These are phyloP conservation scores for Hypoxylon trugodes DNA, from an alignment of 495 filamentous ascomycete species.

Conservation along the genomic window DNA sequence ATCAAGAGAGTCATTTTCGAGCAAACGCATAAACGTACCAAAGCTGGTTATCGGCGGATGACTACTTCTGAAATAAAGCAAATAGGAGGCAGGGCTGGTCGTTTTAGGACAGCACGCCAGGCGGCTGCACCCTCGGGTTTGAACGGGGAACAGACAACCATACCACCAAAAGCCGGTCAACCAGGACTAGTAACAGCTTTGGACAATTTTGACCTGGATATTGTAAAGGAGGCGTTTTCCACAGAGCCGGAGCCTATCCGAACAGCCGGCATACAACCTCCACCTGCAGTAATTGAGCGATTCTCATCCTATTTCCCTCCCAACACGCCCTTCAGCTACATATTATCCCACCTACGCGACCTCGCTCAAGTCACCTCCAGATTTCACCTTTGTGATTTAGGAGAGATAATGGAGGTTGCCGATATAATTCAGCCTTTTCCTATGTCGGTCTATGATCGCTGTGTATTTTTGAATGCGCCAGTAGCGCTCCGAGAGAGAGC, in stretches of 20 bases:
- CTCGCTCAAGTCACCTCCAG: slow-evolving; percentile 63
- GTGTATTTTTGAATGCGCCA: slow-evolving; percentile 79
- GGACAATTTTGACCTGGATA: slow-evolving; percentile 70
- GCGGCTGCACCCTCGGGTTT: slow-evolving; percentile 38
- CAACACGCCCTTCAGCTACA: slow-evolving; percentile 76
- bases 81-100: slow-evolving; percentile 92
- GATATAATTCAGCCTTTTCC: slow-evolving; percentile 72
- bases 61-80: slow-evolving; percentile 86
- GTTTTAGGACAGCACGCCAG: slow-evolving; percentile 77
- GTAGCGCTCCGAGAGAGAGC: slow-evolving; percentile 48
- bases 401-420: slow-evolving; percentile 67
- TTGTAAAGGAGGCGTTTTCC: slow-evolving; percentile 69
- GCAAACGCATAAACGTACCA: slow-evolving; percentile 71
- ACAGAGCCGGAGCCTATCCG: slow-evolving; percentile 69
- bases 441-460: slow-evolving; percentile 73
- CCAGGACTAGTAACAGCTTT: slow-evolving; percentile 84
- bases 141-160: slow-evolving; percentile 55
- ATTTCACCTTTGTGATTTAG: slow-evolving; percentile 77
- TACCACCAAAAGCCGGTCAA: slow-evolving; percentile 38
- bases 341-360: slow-evolving; percentile 75
- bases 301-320: slow-evolving; percentile 83
- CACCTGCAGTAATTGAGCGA: slow-evolving; percentile 67
- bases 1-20: slow-evolving; percentile 93
- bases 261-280: slow-evolving; percentile 80
- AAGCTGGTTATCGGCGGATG: slow-evolving; percentile 59